Base-by-base conservation (phyloP, 495 filamentous ascomycete species). In the Trypethelium eluteriae region DNA sequence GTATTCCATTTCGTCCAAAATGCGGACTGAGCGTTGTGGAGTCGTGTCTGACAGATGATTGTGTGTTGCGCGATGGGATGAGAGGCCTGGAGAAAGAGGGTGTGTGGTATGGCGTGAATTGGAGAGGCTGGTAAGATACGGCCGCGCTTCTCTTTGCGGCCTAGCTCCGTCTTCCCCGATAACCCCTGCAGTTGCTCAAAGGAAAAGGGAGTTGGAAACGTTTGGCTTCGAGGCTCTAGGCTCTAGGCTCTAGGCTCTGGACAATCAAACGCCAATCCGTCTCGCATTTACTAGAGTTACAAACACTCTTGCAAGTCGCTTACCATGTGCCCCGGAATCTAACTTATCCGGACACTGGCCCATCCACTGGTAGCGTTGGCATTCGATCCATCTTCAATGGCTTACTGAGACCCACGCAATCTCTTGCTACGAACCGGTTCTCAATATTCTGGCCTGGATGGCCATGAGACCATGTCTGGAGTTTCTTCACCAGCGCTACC, bases 401-500 rank as follows among this genome's bases (percentile, higher is more conserved):
- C 53, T 36, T 18, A 7, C 36, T 59, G 34, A 66, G 11, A 66
- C 4, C 64, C 9, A 34, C 41, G 34, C 18, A 12, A 34, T 10
- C 64, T n/a, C 44, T 11, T 39, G 35, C 64, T 38, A 6, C 59
- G 36, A 5, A 12, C 10, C 62, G 34, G 25, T 25, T 11, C 11
- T 34, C 57, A 46, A 59, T 62, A 35, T 18, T 0, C 64, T 32
- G 57, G 66, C 61, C 68, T 66, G 62, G 49, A 66, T 68, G 67
- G 62, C 73, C 62, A 46, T 59, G 35, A 49, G 76, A 83, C 63
- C 70, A 86, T 86, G 83, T 86, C 82, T 79, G 82, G 79, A 79
- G 81, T 83, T 68, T 74, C 79, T 67, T 82, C 83, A 70, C 83
- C 84, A 72, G 76, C 72, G 32, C 69, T 82, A 69, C 77, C 86